Evolutionary conservation across 2,329 filamentous ascomycete species (phyloP).

Genomic region (Epichloe sp.): DNA sequence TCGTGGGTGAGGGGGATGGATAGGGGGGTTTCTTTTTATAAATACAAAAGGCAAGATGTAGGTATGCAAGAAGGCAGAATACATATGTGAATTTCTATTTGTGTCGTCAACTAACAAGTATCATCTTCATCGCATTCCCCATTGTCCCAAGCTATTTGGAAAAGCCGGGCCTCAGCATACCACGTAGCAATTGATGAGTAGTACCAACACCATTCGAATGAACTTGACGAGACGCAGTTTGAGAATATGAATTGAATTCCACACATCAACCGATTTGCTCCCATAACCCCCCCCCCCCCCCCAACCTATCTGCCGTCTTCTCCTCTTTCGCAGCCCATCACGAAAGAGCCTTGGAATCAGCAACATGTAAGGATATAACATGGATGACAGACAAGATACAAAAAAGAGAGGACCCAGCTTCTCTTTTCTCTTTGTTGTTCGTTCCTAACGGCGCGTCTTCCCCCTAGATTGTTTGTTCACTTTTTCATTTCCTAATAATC

Average conservation of each 20-base stretch:
- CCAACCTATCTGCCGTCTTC: conserved; percentile 2
- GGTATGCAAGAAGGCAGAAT: neutral
- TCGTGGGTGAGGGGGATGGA: neutral
- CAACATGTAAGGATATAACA: neutral
- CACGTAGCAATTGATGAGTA: neutral
- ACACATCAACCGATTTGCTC: neutral
- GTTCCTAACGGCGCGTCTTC: neutral
- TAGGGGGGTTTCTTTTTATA: neutral
- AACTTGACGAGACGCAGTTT: neutral
- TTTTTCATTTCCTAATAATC: neutral
- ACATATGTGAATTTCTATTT: neutral
- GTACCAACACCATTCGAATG: neutral
- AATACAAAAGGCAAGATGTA: neutral
- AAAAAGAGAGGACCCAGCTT: neutral
- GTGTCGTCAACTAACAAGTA: too few species aligned
- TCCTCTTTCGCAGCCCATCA: neutral
- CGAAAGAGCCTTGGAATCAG: neutral
- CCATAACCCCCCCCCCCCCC: neutral
- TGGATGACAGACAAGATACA: neutral
- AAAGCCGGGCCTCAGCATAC: too few species aligned
- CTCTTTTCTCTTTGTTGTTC: neutral
- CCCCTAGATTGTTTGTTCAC: neutral
- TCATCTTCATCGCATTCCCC: too few species aligned
- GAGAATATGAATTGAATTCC: neutral
- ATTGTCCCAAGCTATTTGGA: too few species aligned